Evolutionary conservation across 2,329 filamentous ascomycete genomes (phyloP).

Genomic region (Aspergillus neotritici): DNA sequence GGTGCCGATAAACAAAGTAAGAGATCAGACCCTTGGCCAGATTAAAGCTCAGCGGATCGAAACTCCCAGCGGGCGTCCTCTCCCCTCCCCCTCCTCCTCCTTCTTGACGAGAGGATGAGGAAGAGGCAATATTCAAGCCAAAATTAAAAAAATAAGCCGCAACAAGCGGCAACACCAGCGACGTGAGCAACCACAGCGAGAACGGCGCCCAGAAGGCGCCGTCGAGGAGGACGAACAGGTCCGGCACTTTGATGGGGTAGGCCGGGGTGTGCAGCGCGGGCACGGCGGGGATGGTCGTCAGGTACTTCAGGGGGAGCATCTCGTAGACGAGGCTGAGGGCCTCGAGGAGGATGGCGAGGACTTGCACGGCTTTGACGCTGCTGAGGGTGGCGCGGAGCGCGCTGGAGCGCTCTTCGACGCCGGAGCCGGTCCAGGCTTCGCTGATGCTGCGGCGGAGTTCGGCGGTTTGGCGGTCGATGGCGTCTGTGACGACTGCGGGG

Average conservation of each 20-base stretch:
- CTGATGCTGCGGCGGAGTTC: conserved; percentile 31
- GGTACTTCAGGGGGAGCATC: conserved; percentile 65
- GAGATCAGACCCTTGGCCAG: conserved; percentile 77
- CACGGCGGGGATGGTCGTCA: conserved; percentile 65
- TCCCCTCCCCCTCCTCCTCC: conserved; percentile 13
- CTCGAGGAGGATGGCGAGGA: conserved; percentile 64
- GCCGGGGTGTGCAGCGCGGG: conserved; percentile 51
- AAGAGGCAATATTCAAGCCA: conserved; percentile 42
- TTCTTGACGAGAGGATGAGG: conserved; percentile 22
- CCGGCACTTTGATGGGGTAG: conserved; percentile 64
- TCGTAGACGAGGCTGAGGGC: conserved; percentile 62
- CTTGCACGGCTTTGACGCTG: conserved; percentile 63
- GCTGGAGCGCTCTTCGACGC: conserved; percentile 46
- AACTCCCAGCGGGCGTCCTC: no score
- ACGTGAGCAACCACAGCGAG: conserved; percentile 69
- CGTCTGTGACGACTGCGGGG: conserved; percentile 52
- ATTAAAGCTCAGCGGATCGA: conserved; percentile 87
- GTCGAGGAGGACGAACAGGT: conserved; percentile 73
- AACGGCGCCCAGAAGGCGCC: conserved; percentile 78
- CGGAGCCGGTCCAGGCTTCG: conserved; percentile 31
- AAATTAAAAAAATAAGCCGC: conserved; percentile 90
- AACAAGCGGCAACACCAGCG: conserved; percentile 62
- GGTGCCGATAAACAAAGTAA: conserved; percentile 68
- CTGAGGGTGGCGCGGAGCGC: conserved; percentile 64
- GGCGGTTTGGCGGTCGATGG: conserved; percentile 62